Base-by-base conservation (phyloP, 2,329 filamentous ascomycete species). In the Fusarium sp. region DNA sequence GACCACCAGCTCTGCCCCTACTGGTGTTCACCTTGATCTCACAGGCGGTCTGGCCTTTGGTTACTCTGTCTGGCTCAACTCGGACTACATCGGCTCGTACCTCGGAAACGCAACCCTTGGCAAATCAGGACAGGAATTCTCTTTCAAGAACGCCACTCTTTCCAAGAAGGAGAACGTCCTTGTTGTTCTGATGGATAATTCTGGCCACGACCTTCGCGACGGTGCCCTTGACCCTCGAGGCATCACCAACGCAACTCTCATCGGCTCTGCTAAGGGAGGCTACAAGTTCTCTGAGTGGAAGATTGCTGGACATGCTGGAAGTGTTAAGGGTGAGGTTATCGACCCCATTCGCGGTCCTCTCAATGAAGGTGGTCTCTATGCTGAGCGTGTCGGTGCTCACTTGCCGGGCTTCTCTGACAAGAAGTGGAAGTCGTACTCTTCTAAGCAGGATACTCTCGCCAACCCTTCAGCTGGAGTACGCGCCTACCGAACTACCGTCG, bases 141-240 rank as follows among this genome's bases (percentile, higher is more conserved):
- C 83, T 0, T 88, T 89, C 71, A 73, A 78, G 41, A 85, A 86
- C 47, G 80, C 79, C 4, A 84, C 82, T 3, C 67, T 87, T 0
- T 75, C 77, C 39, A 66, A 75, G 1, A 76, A 78, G 1, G 66
- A 80, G 1, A 86, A 87, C 56, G 74, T 84, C 3, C 78, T 89
- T 7, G 81, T 88, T n/a, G 76, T 89, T 5, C 78, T 89, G 24
- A 84, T 87, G 75, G 85, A 90, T 70, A 83, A 89, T 76, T 87
- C 84, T 19, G 87, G 87, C 11, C 86, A 89, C 70, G 87, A 88
- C 49, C 80, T 86, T 26, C 83, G 82, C 1, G 79, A 79, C 2
- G 80, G 78, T 1, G 84, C 84, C 7, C 77, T 82, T 6, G 80
- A 83, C 17, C 80, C 83, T 10, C 77, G 85, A 43, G 86, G 86